These are phyloP conservation scores for Cordia subcordata DNA, from an alignment of 257 asterid species.

Conservation along the genomic window DNA sequence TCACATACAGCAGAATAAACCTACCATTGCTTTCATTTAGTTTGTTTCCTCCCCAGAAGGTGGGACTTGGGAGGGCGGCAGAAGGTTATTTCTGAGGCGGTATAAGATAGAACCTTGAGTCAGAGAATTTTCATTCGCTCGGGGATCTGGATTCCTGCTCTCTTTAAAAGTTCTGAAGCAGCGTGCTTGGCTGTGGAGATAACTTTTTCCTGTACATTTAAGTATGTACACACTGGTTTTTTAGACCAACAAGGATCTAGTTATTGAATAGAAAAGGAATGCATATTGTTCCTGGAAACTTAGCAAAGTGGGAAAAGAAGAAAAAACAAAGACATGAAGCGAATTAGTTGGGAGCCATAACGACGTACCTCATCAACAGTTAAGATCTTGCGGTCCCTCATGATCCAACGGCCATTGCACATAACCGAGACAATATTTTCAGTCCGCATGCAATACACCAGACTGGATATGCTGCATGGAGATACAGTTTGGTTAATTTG, in stretches of 20 bases:
- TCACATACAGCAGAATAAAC: too few relatives aligned
- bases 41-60: too few relatives aligned
- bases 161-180: slow-evolving; percentile 44
- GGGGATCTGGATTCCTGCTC: slow-evolving; percentile 56
- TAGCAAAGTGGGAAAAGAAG: background rate
- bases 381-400: slow-evolving; percentile 53
- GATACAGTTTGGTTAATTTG: slow-evolving; percentile 6
- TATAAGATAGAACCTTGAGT: background rate
- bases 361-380: slow-evolving; percentile 53
- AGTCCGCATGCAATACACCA: slow-evolving; percentile 71
- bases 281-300: background rate
- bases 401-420: slow-evolving; percentile 79
- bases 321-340: background rate
- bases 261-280: background rate
- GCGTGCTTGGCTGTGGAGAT: slow-evolving; percentile 46
- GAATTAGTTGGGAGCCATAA: background rate
- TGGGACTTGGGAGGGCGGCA: too few relatives aligned
- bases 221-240: background rate
- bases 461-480: slow-evolving; percentile 76
- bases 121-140: slow-evolving; percentile 47
- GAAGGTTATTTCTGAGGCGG: background rate
- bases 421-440: slow-evolving; percentile 62
- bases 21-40: too few relatives aligned
- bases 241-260: background rate
- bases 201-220: slow-evolving; percentile 37